Evolutionary conservation across 345 rosid species (phyloP).

Genomic region (Salix purpurea): DNA sequence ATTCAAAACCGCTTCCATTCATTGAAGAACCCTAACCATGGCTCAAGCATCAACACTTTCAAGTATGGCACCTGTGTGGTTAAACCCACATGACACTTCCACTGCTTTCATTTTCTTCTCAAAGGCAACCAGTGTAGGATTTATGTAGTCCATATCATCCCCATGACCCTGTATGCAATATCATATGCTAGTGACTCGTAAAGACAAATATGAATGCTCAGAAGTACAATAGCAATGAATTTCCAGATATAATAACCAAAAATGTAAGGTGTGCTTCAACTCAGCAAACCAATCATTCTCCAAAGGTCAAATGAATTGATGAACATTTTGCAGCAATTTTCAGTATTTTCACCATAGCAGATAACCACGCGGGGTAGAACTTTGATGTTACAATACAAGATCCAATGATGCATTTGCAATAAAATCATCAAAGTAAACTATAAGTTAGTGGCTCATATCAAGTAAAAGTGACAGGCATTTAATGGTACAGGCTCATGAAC

Average conservation of each 20-base stretch:
- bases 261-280: not conserved
- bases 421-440: not conserved
- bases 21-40: not conserved
- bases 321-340: not conserved
- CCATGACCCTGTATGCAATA: conserved; percentile 69
- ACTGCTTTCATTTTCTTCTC: conserved; percentile 55
- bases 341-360: not conserved
- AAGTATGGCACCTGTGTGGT: conserved; percentile 76
- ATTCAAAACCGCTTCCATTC: not conserved
- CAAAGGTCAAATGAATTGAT: not conserved
- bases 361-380: not conserved
- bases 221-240: not conserved
- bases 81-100: conserved; percentile 85
- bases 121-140: conserved; percentile 51
- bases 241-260: too few species aligned
- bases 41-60: conserved; percentile 33
- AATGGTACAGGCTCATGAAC: not conserved
- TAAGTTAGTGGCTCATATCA: not conserved
- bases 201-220: not conserved
- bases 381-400: not conserved
- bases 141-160: conserved; percentile 65
- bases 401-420: not conserved
- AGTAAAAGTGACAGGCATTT: not conserved
- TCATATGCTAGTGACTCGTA: not conserved
- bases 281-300: not conserved